A percentile compares a stretch with the other conserved stretches of the same genome.
Conservation (phyloP, 2,329 filamentous ascomycete species). For the Hymenoscyphus infarciens region DNA sequence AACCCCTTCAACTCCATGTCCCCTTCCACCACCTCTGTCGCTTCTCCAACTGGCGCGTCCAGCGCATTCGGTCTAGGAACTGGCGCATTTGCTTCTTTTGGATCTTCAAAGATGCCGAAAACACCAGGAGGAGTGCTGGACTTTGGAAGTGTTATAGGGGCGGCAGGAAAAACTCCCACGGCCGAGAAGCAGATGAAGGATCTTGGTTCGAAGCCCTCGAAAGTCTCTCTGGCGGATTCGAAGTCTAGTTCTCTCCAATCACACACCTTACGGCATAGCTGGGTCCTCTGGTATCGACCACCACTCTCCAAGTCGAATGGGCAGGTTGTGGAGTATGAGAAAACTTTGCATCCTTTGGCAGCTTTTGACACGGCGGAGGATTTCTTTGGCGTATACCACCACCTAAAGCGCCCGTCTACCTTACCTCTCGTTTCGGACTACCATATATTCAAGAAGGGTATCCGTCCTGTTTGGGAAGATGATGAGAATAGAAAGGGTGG, state of each 20-base stretch:
- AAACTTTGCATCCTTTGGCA: slow-evolving; percentile 86
- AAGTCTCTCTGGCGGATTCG: slow-evolving; percentile 44
- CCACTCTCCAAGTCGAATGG: slow-evolving; percentile 93
- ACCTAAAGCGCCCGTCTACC: slow-evolving; percentile 83
- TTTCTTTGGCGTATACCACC: slow-evolving; percentile 85
- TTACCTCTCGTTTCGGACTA: slow-evolving; percentile 94
- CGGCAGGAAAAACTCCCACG: slow-evolving; percentile 49
- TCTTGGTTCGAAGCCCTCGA: slow-evolving; percentile 33
- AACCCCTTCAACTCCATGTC: slow-evolving; percentile 78
- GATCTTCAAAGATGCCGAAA: slow-evolving; percentile 80
- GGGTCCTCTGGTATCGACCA: slow-evolving; percentile 96
- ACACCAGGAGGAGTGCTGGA: slow-evolving; percentile 78
- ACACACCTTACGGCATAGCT: slow-evolving; percentile 75
- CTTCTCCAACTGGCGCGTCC: slow-evolving; percentile 76
- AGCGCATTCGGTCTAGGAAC: slow-evolving; percentile 92
- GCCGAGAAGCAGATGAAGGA: slow-evolving; percentile 62
- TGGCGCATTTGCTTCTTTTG: slow-evolving; percentile 95
- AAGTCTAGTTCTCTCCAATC: slow-evolving; percentile 41
- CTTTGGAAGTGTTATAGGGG: slow-evolving; percentile 55
- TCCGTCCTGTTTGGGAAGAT: slow-evolving; percentile 97
- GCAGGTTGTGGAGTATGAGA: slow-evolving; percentile 80
- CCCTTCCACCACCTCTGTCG: slow-evolving; percentile 63
- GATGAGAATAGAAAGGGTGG: slow-evolving; percentile 94
- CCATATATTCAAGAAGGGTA: slow-evolving; percentile 95
- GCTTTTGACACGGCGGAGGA: slow-evolving; percentile 79